Conservation (phyloP, 768 basidiomycete species). For the Russula virescens region DNA sequence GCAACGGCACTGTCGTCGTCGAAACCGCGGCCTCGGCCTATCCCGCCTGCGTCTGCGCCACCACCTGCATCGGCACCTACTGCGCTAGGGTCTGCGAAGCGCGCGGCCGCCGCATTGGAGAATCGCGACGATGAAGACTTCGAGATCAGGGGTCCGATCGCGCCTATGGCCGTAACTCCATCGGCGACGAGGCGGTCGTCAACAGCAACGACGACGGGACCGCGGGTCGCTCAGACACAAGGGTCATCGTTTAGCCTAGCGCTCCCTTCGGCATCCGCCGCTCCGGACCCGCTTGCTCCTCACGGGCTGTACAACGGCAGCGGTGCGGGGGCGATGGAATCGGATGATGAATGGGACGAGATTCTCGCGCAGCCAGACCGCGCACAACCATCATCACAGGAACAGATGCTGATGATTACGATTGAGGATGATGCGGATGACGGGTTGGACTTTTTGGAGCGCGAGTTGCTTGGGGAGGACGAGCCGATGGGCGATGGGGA, state of each 20-base stretch:
- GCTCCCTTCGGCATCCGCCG: conserved; percentile 31
- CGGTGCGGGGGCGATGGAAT: conserved; percentile 30
- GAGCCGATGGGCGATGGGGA: conserved; percentile 19
- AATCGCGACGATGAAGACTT: conserved; percentile 45
- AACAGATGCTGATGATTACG: conserved; percentile 34
- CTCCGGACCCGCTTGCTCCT: conserved; percentile 24
- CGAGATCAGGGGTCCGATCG: conserved; percentile 44
- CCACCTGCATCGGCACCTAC: not conserved
- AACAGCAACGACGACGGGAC: conserved; percentile 30
- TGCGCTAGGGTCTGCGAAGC: not conserved
- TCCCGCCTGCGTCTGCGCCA: conserved; percentile 23
- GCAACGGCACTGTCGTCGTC: not conserved
- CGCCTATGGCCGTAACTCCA: conserved; percentile 19
- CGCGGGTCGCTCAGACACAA: conserved; percentile 20
- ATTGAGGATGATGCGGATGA: conserved; percentile 33
- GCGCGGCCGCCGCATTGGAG: not conserved
- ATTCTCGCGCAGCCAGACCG: conserved; percentile 19
- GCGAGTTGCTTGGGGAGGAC: conserved; percentile 21
- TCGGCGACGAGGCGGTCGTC: not conserved
- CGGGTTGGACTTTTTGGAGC: conserved; percentile 28
- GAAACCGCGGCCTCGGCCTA: conserved; percentile 19
- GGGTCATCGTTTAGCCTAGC: conserved; percentile 31
- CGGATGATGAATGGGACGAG: conserved; percentile 49
- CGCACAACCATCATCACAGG: not conserved
- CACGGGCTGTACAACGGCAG: conserved; percentile 24